Evolutionary conservation across 2,329 filamentous ascomycete genomes (phyloP).

Genomic region (Cladophialophora carrionii): DNA sequence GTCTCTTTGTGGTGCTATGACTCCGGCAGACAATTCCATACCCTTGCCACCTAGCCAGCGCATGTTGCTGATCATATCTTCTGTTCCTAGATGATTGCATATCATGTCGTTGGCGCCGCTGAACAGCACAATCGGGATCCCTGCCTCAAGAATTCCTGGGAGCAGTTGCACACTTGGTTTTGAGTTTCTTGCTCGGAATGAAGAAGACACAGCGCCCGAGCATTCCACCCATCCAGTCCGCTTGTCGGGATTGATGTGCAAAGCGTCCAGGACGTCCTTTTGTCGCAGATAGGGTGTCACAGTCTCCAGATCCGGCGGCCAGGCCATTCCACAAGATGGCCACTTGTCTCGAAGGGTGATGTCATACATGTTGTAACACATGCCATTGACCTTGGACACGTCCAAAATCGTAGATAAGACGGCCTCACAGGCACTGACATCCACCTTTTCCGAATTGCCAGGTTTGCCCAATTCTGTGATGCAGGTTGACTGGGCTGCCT

Average conservation of each 20-base stretch:
- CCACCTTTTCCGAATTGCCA: conserved; percentile 64
- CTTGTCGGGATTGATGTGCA: conserved; percentile 82
- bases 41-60: conserved; percentile 89
- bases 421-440: conserved; percentile 71
- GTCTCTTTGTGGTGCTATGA: conserved; percentile 86
- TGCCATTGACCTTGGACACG: conserved; percentile 61
- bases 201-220: conserved; percentile 72
- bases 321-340: conserved; percentile 93
- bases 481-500: conserved; percentile 71
- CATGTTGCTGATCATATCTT: conserved; percentile 86
- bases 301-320: conserved; percentile 81
- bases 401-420: conserved; percentile 75
- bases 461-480: conserved; percentile 62
- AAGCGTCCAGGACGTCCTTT: conserved; percentile 73
- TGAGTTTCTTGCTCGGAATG: conserved; percentile 73
- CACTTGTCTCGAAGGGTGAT: conserved; percentile 78
- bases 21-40: conserved; percentile 83
- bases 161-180: conserved; percentile 73
- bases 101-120: conserved; percentile 93
- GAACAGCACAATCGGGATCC: conserved; percentile 79
- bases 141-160: conserved; percentile 73
- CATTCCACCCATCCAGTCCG: conserved; percentile 91
- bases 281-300: conserved; percentile 85
- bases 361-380: conserved; percentile 97
- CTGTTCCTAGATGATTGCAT: conserved; percentile 95